Evolutionary conservation across 1,284 basidiomycete genomes (phyloP), one percentile per base, ranked within the genome.

Genomic region (Trametes versicolor): DNA sequence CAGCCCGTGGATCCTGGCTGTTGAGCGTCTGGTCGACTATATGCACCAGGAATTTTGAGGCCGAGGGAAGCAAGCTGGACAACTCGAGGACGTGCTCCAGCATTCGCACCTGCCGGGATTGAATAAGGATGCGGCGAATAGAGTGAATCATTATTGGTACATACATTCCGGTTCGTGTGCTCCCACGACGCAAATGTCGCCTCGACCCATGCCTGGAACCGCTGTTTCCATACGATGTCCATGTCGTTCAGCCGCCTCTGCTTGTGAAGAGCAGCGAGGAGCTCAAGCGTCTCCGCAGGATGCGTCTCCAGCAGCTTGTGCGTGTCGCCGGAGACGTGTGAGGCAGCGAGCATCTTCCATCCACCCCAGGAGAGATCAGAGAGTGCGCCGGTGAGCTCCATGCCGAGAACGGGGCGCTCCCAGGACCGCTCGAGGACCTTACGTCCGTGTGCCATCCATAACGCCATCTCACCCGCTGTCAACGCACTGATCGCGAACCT

Each of bases 351-450:
- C 41, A 87, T 78, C 70, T 86, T 91, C 90, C 91, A 93, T 2
- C 90, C 92, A 37, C 85, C 86, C 90, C 92, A 94, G 1, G 80
- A 82, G 10, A 89, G 74, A 55, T 90, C 87, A 1, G 86, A 82
- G 9, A 93, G 81, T 3, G 83, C 78, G 1, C 87, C 87, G 34
- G 85, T 82, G 13, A 93, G 76, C 41, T 82, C 81, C 17, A 87
- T 70, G 0, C 83, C 85, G 66, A 90, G 87, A 4, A 71, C 53
- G 17, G 79, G 75, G 57, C 66, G 73, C 62, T 79, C 78, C 69
- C 81, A 83, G 13, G 80, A 73, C 45, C 76, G 81, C 48, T 87
- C 81, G n/a, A 94, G 74, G 52, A 89, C 84, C 59, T 83, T 81
- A 36, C 88, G 83, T 0, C 89, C 90, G 3, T 83, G 78, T 1